Evolutionary conservation across 768 basidiomycete species (phyloP).

Genomic region (Tubosaeta brunneosetosa): DNA sequence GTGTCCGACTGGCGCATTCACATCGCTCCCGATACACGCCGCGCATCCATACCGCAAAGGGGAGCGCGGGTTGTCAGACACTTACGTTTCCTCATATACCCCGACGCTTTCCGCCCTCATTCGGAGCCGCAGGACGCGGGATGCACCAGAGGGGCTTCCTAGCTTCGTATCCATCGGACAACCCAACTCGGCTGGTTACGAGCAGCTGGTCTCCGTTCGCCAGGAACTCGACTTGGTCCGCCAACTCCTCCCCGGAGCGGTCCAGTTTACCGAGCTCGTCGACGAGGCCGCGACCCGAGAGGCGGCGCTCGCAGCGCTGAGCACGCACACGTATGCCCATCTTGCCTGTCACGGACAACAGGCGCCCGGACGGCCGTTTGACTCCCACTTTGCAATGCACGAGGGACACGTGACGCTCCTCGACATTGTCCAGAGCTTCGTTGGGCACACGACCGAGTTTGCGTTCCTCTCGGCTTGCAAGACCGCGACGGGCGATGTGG

Average conservation of each 20-base stretch:
- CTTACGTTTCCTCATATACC: too few species aligned
- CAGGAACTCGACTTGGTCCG: too few species aligned
- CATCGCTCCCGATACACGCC: too few species aligned
- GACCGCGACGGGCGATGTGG: not conserved
- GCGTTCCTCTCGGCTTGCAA: not conserved
- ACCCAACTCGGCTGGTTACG: conserved; percentile 6
- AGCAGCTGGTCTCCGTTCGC: too few species aligned
- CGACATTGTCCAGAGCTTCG: not conserved
- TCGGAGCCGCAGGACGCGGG: too few species aligned
- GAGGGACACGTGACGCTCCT: not conserved
- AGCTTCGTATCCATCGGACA: too few species aligned
- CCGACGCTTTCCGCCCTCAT: too few species aligned
- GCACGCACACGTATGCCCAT: not conserved
- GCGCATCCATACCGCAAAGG: too few species aligned
- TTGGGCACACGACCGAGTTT: not conserved
- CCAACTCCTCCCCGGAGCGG: not conserved
- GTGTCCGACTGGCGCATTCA: too few species aligned
- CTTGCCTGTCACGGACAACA: not conserved
- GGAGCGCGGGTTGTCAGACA: too few species aligned
- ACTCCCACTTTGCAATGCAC: not conserved
- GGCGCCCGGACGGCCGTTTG: not conserved
- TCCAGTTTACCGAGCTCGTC: not conserved
- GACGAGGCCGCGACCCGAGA: not conserved
- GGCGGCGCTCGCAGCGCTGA: not conserved
- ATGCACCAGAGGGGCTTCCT: too few species aligned